Base-by-base conservation (phyloP, 2,329 filamentous ascomycete species). In the Aspergillus sp. region DNA sequence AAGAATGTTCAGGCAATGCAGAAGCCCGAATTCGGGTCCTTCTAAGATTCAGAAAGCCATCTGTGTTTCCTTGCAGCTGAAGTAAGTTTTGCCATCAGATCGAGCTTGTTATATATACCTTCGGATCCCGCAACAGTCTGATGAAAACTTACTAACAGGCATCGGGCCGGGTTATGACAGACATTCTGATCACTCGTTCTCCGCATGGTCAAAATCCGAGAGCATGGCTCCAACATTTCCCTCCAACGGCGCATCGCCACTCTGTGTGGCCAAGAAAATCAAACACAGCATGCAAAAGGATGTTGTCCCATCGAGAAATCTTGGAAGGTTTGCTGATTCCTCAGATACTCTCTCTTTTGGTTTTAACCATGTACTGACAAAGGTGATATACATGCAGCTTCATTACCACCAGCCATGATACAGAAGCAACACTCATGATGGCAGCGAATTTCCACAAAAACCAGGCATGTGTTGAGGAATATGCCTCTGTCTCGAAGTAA, bases 391-490 rank as follows among this genome's bases (percentile, higher is more conserved):
- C 13, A 5, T 5, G 6, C 11, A 42, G 40, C 19, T 42, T 42
- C 40, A 21, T 42, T 17, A 42, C 40, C 4, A 42, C 40, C 11
- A 21, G 19, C 3, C 40, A 42, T 42, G 11, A 21, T 17, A 5
- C 40, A 42, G 17, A 13, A 5, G 16, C 17, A 14, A 21, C 40
- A 5, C 4, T 42, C 5, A 21, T 42, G 19, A 17, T 17, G 17
- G 19, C 40, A 10, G 19, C 16, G 9, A 42, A 42, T 21, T 32
- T 46, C 11, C 44, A 46, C 11, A 46, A 46, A 20, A 53, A 45
- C 20, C 51, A 53, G 19, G 40, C 51, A 23, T 53, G 51, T 21
- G 34, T 49, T 17, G 51, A 53, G 13, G 46, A 53, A 46, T 53
- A 53, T 38, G 36, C 38, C 16, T 45, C 51, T 17, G 38, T 53